Evolutionary conservation across 441 rosid species (phyloP).

Genomic region (Capsella rubella): DNA sequence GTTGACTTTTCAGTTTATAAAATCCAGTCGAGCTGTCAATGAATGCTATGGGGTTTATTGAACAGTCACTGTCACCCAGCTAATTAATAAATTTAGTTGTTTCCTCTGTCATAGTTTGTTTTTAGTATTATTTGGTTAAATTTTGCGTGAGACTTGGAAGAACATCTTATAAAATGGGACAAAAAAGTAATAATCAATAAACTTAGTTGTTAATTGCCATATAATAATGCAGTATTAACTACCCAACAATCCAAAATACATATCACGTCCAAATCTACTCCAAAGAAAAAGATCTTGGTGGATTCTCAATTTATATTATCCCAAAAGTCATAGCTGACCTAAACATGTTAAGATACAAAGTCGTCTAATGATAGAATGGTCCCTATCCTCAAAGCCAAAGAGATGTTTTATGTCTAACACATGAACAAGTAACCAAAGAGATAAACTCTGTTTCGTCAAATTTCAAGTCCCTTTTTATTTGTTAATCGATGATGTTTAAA

Average conservation of each 20-base stretch:
- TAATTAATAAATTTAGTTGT: not conserved
- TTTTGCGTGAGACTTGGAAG: too few relatives aligned
- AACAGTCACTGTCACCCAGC: slow-evolving; percentile 6
- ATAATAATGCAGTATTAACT: not conserved
- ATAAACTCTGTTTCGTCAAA: too few relatives aligned
- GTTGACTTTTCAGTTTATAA: slow-evolving; percentile 7
- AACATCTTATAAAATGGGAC: too few relatives aligned
- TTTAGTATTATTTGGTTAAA: too few relatives aligned
- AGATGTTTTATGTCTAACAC: too few relatives aligned
- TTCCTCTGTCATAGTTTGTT: too few relatives aligned
- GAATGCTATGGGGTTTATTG: not conserved
- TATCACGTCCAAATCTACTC: not conserved
- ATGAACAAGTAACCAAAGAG: too few relatives aligned
- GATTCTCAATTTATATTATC: too few relatives aligned
- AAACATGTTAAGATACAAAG: not conserved
- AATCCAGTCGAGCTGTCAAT: not conserved
- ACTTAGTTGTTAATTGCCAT: not conserved
- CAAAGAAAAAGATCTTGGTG: too few relatives aligned
- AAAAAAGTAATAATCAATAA: not conserved
- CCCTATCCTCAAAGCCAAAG: too few relatives aligned
- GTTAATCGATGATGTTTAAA: too few relatives aligned
- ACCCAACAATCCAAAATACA: not conserved
- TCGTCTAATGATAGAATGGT: not conserved
- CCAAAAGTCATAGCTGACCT: not conserved
- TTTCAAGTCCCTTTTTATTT: too few relatives aligned